Conservation (phyloP, 164 flowering plant species). For the Saururus chinensis region DNA sequence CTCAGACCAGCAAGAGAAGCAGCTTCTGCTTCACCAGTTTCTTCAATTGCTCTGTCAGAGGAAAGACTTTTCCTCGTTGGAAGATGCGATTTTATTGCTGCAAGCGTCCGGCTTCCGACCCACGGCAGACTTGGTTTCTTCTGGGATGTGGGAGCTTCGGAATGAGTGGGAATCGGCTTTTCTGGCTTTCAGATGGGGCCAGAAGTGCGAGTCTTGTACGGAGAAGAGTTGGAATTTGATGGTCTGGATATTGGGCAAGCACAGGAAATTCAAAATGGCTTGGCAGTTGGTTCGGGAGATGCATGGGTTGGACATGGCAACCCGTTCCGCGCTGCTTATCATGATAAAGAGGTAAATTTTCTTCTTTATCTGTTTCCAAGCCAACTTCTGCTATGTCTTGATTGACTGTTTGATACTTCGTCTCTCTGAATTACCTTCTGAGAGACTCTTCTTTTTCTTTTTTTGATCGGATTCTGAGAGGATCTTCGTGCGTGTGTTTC, state of each 20-base stretch:
- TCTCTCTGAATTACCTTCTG: neutral
- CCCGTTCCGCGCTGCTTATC: constrained; percentile 42
- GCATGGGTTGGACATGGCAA: constrained; percentile 23
- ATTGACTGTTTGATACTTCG: neutral
- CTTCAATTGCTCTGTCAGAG: constrained; percentile 24
- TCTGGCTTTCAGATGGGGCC: constrained; percentile 71
- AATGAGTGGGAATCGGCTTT: constrained; percentile 65
- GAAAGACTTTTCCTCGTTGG: constrained; percentile 26
- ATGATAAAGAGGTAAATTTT: constrained; percentile 64
- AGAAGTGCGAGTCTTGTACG: constrained; percentile 26
- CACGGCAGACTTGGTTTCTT: constrained; percentile 25
- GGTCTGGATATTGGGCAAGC: constrained; percentile 65
- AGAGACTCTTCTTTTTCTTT: neutral
- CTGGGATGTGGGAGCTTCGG: constrained; percentile 50
- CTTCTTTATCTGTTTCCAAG: neutral
- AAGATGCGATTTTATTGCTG: constrained; percentile 39
- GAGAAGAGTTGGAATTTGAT: constrained; percentile 42
- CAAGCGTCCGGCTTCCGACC: constrained; percentile 32
- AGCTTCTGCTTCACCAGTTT: constrained; percentile 9
- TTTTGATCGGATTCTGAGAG: neutral
- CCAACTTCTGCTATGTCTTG: neutral
- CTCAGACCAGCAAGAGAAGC: neutral
- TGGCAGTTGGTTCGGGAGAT: constrained; percentile 64
- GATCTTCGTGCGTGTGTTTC: neutral
- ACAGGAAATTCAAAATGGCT: constrained; percentile 51